Evolutionary conservation across 2,329 filamentous ascomycete genomes (phyloP), one percentile per base, ranked within the genome.

Genomic region (Podosphaera xanthii): DNA sequence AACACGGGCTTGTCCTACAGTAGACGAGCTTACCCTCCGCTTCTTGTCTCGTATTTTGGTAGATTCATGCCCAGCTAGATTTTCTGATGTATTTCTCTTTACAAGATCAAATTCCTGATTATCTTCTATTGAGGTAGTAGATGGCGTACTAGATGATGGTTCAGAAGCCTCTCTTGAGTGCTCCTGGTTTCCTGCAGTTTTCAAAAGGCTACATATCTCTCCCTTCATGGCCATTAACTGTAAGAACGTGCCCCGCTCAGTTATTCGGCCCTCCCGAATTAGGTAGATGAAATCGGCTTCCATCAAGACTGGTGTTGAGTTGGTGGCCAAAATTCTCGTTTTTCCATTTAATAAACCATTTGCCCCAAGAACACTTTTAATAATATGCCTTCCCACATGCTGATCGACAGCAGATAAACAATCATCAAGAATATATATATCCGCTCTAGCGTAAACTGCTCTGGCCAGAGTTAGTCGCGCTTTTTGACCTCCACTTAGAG

Each of bases 341-440:
- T 97, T 97, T 46, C 84, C 80, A 58, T 76, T 78, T 33, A 98
- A 77, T 5, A 98, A 75, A 64, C 92, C 92, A 62, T 83, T 84
- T 3, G 85, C 77, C 10, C 92, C 92, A 42, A 98, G 80, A 0
- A 98, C 92, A 62, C 92, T 87, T 69, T 97, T 86, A 66, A 96
- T 96, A 60, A 98, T 79, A 72, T 98, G 92, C 63, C 87, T 80
- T 57, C 92, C 92, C 61, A 98, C 92, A 68, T 98, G 92, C 63
- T 94, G 91, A 72, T 98, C 92, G n/a, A 98, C 92, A 0, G 94
- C 92, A 14, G 91, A 97, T 9, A 98, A 77, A 62, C 90, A 86
- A 69, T 98, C 92, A 65, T 98, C 92, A 9, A 98, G 77, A 10
- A 98, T 77, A 68, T 97, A 97, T 57, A 98, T 82, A 69, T 98